Percentiles rank a stretch among this genome's conserved stretches.
Evolutionary conservation across 257 asterid genomes (phyloP).

Genomic region (Solanum appendiculatum): DNA sequence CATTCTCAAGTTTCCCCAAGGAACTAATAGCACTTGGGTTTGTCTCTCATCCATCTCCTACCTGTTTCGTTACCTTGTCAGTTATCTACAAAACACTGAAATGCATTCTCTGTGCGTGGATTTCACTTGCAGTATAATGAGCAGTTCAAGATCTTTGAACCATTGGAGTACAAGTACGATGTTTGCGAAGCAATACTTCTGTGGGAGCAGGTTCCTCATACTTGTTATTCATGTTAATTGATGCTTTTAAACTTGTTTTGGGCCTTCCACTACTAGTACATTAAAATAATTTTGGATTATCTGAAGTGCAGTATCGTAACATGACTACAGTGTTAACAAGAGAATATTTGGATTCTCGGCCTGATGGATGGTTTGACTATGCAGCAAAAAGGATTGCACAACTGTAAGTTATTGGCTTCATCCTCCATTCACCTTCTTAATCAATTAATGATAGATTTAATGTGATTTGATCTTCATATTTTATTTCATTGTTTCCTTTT

Average conservation of each 20-base stretch:
- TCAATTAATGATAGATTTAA: neutral
- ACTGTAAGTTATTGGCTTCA: conserved; percentile 39
- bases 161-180: conserved; percentile 86
- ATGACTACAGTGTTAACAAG: conserved; percentile 98
- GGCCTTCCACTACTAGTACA: neutral
- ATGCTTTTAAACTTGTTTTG: neutral
- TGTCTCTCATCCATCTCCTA: conserved; percentile 15
- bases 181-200: conserved; percentile 81
- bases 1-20: conserved; percentile 82
- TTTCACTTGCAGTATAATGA: conserved; percentile 62
- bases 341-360: conserved; percentile 91
- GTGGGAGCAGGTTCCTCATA: conserved; percentile 85
- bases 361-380: conserved; percentile 94
- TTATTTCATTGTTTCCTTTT: neutral
- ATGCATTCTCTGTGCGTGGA: conserved; percentile 2
- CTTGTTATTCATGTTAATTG: neutral
- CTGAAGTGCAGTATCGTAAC: conserved; percentile 95
- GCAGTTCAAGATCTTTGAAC: conserved; percentile 87
- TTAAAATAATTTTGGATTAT: conserved; percentile 19
- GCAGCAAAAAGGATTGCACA: conserved; percentile 96
- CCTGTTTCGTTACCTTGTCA: neutral
- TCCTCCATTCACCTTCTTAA: neutral
- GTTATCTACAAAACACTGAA: neutral
- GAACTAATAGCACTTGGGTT: conserved; percentile 98
- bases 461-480: neutral